Conservation (phyloP, 2,329 filamentous ascomycete genomes). For the Nemania sp. region DNA sequence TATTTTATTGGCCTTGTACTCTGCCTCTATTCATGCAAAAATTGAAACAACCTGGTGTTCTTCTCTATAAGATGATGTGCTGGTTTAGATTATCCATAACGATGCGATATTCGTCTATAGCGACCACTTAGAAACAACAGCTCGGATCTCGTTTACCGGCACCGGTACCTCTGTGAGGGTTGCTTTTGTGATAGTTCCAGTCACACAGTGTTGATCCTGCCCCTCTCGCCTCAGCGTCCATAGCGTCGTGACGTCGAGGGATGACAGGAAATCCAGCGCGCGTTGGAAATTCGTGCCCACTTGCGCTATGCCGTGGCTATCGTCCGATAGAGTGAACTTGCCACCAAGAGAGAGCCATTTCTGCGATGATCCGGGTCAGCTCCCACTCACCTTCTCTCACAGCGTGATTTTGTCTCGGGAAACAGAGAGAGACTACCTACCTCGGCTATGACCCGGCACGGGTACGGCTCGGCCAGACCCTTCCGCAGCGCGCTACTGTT, state of each 20-base stretch:
- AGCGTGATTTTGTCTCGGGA: neutral
- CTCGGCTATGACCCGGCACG: slow-evolving; percentile 75
- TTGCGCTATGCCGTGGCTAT: slow-evolving; percentile 88
- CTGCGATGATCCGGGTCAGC: slow-evolving; percentile 45
- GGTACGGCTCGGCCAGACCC: slow-evolving; percentile 89
- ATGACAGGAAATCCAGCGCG: slow-evolving; percentile 71
- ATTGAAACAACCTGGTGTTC: neutral
- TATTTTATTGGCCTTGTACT: neutral
- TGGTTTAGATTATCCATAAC: neutral
- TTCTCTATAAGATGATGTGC: neutral
- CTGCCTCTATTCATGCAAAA: neutral
- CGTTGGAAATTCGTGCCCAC: slow-evolving; percentile 82
- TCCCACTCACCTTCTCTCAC: neutral
- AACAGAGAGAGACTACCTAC: slow-evolving; percentile 48
- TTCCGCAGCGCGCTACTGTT: slow-evolving; percentile 89
- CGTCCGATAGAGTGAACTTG: slow-evolving; percentile 88
- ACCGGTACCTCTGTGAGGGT: slow-evolving; percentile 51
- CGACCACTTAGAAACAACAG: slow-evolving; percentile 36
- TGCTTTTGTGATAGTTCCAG: slow-evolving; percentile 40
- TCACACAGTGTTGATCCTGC: slow-evolving; percentile 27
- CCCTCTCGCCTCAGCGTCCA: slow-evolving; percentile 56
- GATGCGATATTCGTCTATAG: neutral
- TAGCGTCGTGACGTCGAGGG: slow-evolving; percentile 66
- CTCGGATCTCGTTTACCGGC: slow-evolving; percentile 41
- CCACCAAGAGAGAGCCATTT: slow-evolving; percentile 75